These are phyloP conservation scores for Andalucia godoyi DNA, from an alignment of 78 protist genomes.

Conservation along the genomic window DNA sequence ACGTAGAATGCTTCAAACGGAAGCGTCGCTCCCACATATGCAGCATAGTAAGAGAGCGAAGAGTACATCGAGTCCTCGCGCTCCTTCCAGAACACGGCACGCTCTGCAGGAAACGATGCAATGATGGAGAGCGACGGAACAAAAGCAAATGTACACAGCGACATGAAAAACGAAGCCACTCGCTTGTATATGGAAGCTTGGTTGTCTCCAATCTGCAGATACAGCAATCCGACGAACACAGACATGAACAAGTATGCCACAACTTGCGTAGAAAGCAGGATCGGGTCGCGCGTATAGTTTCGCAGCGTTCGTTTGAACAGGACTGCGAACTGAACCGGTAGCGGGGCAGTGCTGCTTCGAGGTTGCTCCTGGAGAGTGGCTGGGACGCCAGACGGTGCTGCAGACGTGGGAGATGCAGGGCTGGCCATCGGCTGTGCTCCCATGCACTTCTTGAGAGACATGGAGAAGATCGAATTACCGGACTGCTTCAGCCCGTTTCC, in stretches of 20 bases:
- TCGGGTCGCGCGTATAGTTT: too few relatives aligned
- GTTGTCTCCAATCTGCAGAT: slow-evolving; percentile 3
- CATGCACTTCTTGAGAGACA: too few relatives aligned
- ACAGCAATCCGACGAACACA: slow-evolving; percentile 17
- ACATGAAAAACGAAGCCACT: slow-evolving; percentile 20
- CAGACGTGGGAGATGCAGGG: too few relatives aligned
- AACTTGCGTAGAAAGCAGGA: too few relatives aligned
- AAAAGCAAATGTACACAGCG: slow-evolving; percentile 1
- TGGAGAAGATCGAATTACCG: too few relatives aligned
- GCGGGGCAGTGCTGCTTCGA: too few relatives aligned
- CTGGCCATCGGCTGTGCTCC: too few relatives aligned
- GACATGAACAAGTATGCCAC: slow-evolving; percentile 22
- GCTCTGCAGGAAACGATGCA: slow-evolving; percentile 3
- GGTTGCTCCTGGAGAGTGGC: too few relatives aligned
- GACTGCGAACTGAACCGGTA: too few relatives aligned
- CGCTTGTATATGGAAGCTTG: slow-evolving; percentile 21
- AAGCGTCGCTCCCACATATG: slow-evolving; percentile 5
- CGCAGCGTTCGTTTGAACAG: too few relatives aligned
- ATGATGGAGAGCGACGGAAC: neutral
- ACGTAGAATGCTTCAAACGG: slow-evolving; percentile 3
- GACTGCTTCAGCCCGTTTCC: too few relatives aligned
- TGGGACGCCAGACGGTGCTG: too few relatives aligned
- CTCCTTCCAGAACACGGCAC: slow-evolving; percentile 17
- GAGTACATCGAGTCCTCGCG: slow-evolving; percentile 15
- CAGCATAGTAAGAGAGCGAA: slow-evolving; percentile 13